Evolutionary conservation across 2,329 filamentous ascomycete species (phyloP), one percentile per base, ranked within the genome.

Genomic region (Tolypocladium pustulatum): DNA sequence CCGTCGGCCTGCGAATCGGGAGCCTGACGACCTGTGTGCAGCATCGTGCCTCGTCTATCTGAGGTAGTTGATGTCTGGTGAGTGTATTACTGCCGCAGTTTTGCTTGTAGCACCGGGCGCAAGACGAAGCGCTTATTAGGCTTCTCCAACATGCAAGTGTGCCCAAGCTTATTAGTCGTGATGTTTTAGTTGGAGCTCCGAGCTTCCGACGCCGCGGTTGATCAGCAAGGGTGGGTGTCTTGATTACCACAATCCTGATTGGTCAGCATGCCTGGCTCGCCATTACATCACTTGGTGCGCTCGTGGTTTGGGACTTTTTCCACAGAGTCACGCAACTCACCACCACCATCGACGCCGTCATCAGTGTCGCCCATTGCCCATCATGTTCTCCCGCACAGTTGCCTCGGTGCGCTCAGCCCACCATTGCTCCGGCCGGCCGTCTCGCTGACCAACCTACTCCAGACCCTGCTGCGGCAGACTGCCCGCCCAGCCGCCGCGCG

Each of bases 381-480:
- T 22, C 62, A 68, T 69, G 67, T 65, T 68, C 54, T 58, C 61
- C 43, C 63, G 64, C 61, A 62, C 59, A 57, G 27, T 68, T 37
- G 62, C 62, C n/a, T 61, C 65, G n/a, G 67, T 69, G 62, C 53
- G 65, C 38, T 10, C 3, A 5, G 8, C 51, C 2, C 4, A 12
- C 36, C 20, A 9, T 15, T 13, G 12, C 3, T 22, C 37, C n/a
- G 1, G n/a, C 15, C 13, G 6, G 22, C 38, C 0, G 7, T 7
- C 12, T 40, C 43, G 46, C 34, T 53, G 49, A 57, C 46, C 37
- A 36, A 49, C 56, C 30, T 38, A 34, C 7, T 10, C 27, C 54
- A 76, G 73, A 70, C 65, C 61, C 58, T 73, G 62, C 66, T 72
- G 56, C 69, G 73, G 65, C 73, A 74, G 65, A 69, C 72, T 58